Conservation (phyloP, 1,284 basidiomycete species). For the Flammula alnicola region DNA sequence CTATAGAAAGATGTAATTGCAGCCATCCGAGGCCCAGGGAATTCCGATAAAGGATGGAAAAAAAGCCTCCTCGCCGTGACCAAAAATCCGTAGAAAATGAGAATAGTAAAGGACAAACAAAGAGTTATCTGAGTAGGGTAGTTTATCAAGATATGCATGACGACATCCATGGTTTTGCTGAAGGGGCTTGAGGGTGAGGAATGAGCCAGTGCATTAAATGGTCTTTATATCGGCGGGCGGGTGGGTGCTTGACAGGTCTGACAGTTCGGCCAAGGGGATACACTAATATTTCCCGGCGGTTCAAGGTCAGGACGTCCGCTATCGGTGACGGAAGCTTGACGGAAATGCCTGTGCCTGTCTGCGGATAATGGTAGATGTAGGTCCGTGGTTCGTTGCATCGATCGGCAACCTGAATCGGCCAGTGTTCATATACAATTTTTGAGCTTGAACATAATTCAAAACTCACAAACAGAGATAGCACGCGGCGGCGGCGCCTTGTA, state of each 20-base stretch:
- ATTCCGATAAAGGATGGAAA: conserved; percentile 32
- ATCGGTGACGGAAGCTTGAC: no score
- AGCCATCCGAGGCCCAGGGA: conserved; percentile 36
- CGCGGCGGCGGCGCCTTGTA: conserved; percentile 25
- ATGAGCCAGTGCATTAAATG: no score
- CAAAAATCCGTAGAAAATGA: no score
- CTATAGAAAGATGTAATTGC: conserved; percentile 34
- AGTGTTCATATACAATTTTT: no score
- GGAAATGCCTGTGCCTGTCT: conserved; percentile 8
- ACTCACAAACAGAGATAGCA: conserved; percentile 18
- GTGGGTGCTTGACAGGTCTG: conserved; percentile 16
- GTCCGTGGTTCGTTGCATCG: conserved; percentile 1
- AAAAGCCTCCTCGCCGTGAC: no score
- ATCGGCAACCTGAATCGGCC: no score
- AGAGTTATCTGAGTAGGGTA: no score
- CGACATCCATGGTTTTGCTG: no score
- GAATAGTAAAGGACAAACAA: no score
- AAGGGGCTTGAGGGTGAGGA: no score
- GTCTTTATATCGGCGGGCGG: not conserved
- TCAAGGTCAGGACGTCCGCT: conserved; percentile 5
- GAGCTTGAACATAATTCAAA: conserved; percentile 4
- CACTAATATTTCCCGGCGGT: conserved; percentile 10
- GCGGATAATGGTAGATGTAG: conserved; percentile 9
- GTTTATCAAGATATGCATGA: no score
- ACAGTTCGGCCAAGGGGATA: conserved; percentile 12